These are phyloP conservation scores for Sclerotinia spermophila DNA, from an alignment of 2,329 filamentous ascomycete genomes.

Conservation along the genomic window DNA sequence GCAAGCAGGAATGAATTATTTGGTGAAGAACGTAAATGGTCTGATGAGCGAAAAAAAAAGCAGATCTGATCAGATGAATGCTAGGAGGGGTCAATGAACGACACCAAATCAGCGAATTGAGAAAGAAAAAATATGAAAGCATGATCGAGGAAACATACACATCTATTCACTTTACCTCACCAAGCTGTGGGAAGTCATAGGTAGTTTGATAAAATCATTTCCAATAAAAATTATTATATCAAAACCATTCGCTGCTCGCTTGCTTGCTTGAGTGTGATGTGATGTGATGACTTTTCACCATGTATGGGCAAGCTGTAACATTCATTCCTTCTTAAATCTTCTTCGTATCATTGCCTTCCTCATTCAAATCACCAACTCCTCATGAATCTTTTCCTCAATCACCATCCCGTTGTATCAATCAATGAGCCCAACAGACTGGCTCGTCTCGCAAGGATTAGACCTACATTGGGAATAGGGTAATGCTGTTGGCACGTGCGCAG, in stretches of 20 bases:
- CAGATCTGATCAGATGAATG: background rate
- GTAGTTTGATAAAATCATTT: background rate
- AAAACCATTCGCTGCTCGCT: background rate
- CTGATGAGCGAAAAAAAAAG: background rate
- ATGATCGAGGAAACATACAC: background rate
- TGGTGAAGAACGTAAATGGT: background rate
- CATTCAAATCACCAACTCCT: background rate
- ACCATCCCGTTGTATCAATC: background rate
- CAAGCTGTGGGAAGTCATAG: background rate
- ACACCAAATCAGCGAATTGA: background rate
- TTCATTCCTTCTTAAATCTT: background rate
- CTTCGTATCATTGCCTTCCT: background rate
- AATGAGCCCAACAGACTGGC: background rate
- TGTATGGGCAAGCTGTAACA: background rate
- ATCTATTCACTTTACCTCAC: background rate
- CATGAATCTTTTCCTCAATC: no score
- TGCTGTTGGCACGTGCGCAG: background rate
- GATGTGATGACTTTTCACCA: background rate
- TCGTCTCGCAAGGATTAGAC: background rate
- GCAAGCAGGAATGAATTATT: slow-evolving; percentile 2
- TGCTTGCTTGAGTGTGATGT: background rate
- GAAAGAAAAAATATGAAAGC: background rate
- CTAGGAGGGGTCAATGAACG: background rate
- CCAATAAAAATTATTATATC: background rate
- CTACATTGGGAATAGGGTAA: background rate